Percentiles rank a stretch among this genome's conserved stretches.
Conservation (phyloP, 208 protist genomes). For the Trypanosoma vivax region DNA sequence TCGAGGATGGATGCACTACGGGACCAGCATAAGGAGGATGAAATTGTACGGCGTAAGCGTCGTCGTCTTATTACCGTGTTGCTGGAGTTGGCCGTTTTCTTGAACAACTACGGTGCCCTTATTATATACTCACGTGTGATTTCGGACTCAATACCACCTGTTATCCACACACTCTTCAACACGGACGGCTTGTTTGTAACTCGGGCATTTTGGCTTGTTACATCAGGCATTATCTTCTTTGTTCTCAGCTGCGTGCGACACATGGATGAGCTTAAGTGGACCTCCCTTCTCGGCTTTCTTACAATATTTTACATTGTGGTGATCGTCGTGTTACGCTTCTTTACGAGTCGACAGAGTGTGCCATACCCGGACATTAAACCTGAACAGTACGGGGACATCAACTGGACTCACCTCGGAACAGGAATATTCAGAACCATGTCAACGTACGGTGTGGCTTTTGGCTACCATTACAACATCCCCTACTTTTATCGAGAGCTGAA, state of each 20-base stretch:
- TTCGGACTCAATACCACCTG: conserved; percentile 57
- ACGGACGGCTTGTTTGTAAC: conserved; percentile 25
- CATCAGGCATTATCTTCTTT: conserved; percentile 64
- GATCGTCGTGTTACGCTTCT: conserved; percentile 42
- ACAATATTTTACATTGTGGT: conserved; percentile 83
- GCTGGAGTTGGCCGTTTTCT: conserved; percentile 55
- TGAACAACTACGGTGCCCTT: conserved; percentile 63
- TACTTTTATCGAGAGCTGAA: conserved; percentile 78
- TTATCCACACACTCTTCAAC: conserved; percentile 27
- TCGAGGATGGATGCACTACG: conserved; percentile 16
- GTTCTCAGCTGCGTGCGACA: conserved; percentile 58
- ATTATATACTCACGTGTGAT: conserved; percentile 72
- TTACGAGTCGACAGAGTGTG: conserved; percentile 25
- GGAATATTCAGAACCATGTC: conserved; percentile 44
- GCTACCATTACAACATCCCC: conserved; percentile 75
- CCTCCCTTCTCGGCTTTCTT: conserved; percentile 68
- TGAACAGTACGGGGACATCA: conserved; percentile 23
- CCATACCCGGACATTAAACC: conserved; percentile 43
- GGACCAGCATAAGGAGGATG: conserved; percentile 14
- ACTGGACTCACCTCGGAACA: conserved; percentile 24
- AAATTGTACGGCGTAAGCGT: conserved; percentile 30
- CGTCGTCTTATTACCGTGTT: conserved; percentile 42
- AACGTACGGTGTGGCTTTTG: conserved; percentile 53
- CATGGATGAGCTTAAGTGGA: conserved; percentile 83
- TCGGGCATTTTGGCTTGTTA: conserved; percentile 41